phyloP scores from a whole-genome alignment of 352 stramenopile genomes.

The Globisporangium uncinulatum region DNA sequence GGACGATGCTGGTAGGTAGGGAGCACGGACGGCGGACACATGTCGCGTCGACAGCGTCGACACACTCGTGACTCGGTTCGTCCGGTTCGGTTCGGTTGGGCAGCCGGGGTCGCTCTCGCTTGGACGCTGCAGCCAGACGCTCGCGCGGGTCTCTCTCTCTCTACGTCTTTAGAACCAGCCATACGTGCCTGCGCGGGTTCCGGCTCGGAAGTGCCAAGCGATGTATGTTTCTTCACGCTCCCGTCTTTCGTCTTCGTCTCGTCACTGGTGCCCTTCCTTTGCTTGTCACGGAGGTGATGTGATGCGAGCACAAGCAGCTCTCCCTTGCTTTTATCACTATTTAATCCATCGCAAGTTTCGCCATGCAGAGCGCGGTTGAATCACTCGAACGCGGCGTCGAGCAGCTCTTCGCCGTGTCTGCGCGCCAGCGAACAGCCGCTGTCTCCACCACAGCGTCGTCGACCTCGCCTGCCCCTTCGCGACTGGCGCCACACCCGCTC shows the following conservation, averaged over 20 bases:
- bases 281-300: no score
- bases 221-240: slow-evolving; percentile 8
- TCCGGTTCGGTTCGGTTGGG: no score
- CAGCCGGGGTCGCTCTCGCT: no score
- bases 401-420: slow-evolving; percentile 27
- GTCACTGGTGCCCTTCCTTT: neutral
- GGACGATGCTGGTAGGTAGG: neutral
- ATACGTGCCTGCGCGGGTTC: slow-evolving; percentile 1
- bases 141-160: slow-evolving; percentile 14
- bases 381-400: slow-evolving; percentile 25
- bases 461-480: neutral
- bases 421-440: slow-evolving; percentile 4
- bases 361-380: slow-evolving; percentile 24
- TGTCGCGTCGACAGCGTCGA: no score
- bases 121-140: slow-evolving; percentile 1
- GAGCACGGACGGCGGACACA: no score
- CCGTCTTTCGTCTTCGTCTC: neutral
- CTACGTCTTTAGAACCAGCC: slow-evolving; percentile 10
- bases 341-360: neutral
- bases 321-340: neutral
- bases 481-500: slow-evolving; percentile 19
- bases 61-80: no score
- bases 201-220: slow-evolving; percentile 7
- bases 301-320: neutral
- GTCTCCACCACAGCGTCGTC: neutral